Conservation (phyloP, 371 early-diverging fungal genomes). For the Dentiscutata heterogama region DNA sequence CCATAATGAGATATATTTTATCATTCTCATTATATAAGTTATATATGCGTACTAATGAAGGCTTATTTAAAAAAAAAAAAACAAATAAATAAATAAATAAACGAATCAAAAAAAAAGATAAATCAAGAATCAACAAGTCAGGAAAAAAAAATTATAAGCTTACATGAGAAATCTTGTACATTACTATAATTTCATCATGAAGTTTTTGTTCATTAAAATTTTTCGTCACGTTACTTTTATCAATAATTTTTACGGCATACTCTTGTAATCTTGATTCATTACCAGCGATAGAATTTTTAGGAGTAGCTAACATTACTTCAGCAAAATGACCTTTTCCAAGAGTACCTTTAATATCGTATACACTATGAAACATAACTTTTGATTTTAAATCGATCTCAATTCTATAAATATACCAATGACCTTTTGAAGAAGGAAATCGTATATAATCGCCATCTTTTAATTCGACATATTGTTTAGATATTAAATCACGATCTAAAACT, state of each 20-base stretch:
- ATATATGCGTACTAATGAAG: not conserved
- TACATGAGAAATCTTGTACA: not conserved
- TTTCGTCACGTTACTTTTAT: not conserved
- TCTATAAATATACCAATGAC: too few species aligned
- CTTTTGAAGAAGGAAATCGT: too few species aligned
- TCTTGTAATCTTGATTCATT: not conserved
- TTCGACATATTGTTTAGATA: too few species aligned
- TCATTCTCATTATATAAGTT: slow-evolving; percentile 8
- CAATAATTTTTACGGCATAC: not conserved
- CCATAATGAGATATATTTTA: slow-evolving; percentile 14
- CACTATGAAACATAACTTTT: too few species aligned
- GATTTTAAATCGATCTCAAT: too few species aligned
- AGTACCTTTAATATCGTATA: too few species aligned
- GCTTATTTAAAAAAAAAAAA: not conserved
- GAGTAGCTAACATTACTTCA: too few species aligned
- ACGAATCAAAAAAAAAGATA: not conserved
- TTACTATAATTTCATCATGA: not conserved
- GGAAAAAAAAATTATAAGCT: not conserved
- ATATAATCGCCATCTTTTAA: too few species aligned
- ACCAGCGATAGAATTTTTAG: too few species aligned
- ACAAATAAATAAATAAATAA: not conserved
- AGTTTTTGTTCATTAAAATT: not conserved
- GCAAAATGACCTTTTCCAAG: too few species aligned
- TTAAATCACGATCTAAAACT: too few species aligned
- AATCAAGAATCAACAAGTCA: too few species aligned